phyloP scores from a whole-genome alignment of 75 land plant species.

The Cryptomeria japonica region DNA sequence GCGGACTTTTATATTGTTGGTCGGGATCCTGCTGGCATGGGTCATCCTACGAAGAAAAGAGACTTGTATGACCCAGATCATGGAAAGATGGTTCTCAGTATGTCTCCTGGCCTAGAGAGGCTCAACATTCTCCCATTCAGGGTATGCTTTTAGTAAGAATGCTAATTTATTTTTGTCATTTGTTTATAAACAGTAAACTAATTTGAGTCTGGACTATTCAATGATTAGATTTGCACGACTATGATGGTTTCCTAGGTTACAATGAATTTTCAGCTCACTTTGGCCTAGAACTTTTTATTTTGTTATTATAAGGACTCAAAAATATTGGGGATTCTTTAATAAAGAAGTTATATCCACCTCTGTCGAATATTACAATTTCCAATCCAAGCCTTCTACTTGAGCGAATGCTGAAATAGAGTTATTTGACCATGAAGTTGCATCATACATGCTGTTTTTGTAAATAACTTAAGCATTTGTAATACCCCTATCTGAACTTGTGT shows the following conservation, averaged over 20 bases:
- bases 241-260: neutral
- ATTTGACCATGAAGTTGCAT: neutral
- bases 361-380: neutral
- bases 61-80: constrained; percentile 98
- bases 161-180: neutral
- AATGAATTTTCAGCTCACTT: neutral
- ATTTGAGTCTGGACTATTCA: neutral
- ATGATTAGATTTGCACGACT: neutral
- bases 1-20: constrained; percentile 98
- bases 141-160: constrained; percentile 34
- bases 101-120: constrained; percentile 96
- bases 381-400: neutral
- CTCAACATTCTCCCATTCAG: constrained; percentile 93
- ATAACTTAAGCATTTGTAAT: constrained; percentile 5
- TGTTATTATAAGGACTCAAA: neutral
- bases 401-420: neutral
- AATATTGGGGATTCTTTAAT: neutral
- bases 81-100: constrained; percentile 96
- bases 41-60: constrained; percentile 89
- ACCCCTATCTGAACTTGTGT: constrained; percentile 9
- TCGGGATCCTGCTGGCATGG: constrained; percentile 99
- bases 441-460: neutral
- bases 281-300: neutral
- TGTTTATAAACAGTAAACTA: neutral
- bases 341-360: neutral